Percentiles rank a stretch among this genome's conserved stretches.
Evolutionary conservation across 345 rosid species (phyloP).

Genomic region (Camelina laxa): DNA sequence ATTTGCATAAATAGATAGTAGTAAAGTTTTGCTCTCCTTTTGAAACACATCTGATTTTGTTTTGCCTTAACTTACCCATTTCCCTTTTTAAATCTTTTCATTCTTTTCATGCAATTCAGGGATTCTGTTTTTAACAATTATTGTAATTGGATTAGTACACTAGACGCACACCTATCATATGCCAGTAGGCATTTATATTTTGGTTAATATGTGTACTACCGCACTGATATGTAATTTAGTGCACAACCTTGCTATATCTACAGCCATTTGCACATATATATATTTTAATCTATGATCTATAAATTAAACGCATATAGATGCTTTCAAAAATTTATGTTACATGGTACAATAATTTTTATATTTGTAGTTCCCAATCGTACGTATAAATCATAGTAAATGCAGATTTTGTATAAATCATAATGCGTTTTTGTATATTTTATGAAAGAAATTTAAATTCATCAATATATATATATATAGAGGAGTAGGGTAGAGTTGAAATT

Average conservation of each 20-base stretch:
- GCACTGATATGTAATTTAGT: no score
- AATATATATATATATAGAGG: no score
- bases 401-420: no score
- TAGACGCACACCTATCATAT: slow-evolving; percentile 27
- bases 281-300: background rate
- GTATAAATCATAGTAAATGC: background rate
- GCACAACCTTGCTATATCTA: slow-evolving; percentile 2
- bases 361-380: background rate
- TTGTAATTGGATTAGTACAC: no score
- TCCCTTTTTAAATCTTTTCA: no score
- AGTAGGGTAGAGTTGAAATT: slow-evolving; percentile 45
- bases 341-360: background rate
- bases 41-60: slow-evolving; percentile 5
- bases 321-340: background rate
- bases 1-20: slow-evolving; percentile 36
- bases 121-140: no score
- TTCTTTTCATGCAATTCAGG: no score
- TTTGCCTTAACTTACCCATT: slow-evolving; percentile 24
- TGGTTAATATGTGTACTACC: no score
- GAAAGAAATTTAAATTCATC: background rate
- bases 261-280: slow-evolving; percentile 1
- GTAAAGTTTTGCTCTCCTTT: slow-evolving; percentile 27
- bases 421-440: no score
- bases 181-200: no score
- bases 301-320: background rate